Conservation (phyloP, 2,329 filamentous ascomycete genomes). For the Bipolaris victoriae region DNA sequence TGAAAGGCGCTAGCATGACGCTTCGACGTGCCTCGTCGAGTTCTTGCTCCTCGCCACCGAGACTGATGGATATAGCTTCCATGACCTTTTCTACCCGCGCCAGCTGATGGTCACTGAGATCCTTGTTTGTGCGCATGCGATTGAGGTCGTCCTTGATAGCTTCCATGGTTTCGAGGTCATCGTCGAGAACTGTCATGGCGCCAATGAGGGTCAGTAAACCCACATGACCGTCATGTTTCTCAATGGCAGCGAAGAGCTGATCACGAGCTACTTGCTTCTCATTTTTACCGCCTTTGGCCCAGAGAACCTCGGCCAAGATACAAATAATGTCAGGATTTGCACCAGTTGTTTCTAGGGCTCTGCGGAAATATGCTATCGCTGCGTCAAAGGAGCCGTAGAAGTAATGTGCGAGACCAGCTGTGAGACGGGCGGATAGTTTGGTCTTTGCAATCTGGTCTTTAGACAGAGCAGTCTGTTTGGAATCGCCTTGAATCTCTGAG, state of each 20-base stretch:
- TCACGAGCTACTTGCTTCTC: slow-evolving; percentile 78
- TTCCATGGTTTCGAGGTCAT: slow-evolving; percentile 77
- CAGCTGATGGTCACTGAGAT: slow-evolving; percentile 68
- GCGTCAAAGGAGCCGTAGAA: slow-evolving; percentile 69
- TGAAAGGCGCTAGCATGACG: slow-evolving; percentile 79
- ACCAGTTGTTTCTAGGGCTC: slow-evolving; percentile 76
- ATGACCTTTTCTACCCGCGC: slow-evolving; percentile 75
- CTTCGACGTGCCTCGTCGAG: slow-evolving; percentile 73
- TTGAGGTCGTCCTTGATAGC: slow-evolving; percentile 82
- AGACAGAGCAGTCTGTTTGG: slow-evolving; percentile 61
- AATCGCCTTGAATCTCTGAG: slow-evolving; percentile 64
- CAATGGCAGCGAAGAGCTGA: slow-evolving; percentile 80
- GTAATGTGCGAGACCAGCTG: slow-evolving; percentile 82
- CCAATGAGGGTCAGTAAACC: slow-evolving; percentile 81
- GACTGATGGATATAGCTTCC: slow-evolving; percentile 71
- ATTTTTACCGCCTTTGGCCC: slow-evolving; percentile 80
- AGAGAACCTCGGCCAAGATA: slow-evolving; percentile 86
- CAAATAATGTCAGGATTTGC: slow-evolving; percentile 84
- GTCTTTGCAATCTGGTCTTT: slow-evolving; percentile 70
- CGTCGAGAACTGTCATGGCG: slow-evolving; percentile 80
- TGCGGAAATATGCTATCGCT: slow-evolving; percentile 79
- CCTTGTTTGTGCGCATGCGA: slow-evolving; percentile 70
- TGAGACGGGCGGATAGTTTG: slow-evolving; percentile 83
- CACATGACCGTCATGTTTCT: slow-evolving; percentile 75
- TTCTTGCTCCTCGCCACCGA: slow-evolving; percentile 56